phyloP scores from a whole-genome alignment of 148 eudicot genomes.

The Chenopodium album region DNA sequence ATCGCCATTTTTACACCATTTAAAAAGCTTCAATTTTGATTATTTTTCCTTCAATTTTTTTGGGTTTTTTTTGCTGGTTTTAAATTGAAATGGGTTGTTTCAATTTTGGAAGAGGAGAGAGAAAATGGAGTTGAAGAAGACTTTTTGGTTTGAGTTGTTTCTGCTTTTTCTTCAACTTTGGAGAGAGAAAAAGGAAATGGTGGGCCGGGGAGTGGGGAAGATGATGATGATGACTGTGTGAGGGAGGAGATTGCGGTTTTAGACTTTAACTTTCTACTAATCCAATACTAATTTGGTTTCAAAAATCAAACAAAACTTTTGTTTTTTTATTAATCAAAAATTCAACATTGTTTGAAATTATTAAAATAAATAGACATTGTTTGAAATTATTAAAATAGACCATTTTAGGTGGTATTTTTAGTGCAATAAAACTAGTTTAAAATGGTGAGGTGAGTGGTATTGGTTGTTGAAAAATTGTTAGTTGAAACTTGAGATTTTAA shows the following conservation, averaged over 20 bases:
- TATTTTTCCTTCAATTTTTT: background rate
- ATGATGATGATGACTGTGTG: no score
- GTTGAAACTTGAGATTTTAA: no score
- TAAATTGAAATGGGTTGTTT: background rate
- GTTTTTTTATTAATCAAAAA: no score
- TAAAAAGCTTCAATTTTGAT: background rate
- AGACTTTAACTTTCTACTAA: no score
- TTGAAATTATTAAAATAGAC: no score
- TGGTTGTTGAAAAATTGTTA: no score
- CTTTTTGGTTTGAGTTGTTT: background rate
- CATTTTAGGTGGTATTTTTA: no score
- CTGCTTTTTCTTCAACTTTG: slow-evolving; percentile 4
- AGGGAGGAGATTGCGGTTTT: no score
- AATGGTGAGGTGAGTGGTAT: no score
- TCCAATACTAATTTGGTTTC: no score
- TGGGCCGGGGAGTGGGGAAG: slow-evolving; percentile 10
- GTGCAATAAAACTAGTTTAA: no score
- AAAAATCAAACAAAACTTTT: no score
- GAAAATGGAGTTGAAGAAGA: background rate
- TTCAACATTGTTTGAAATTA: background rate
- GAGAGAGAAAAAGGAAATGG: background rate
- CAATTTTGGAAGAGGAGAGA: background rate
- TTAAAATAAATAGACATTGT: background rate
- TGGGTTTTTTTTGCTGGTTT: background rate
- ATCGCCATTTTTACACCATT: slow-evolving; percentile 47